phyloP scores from a whole-genome alignment of 164 flowering plant species.

The Macadamia tetraphylla region DNA sequence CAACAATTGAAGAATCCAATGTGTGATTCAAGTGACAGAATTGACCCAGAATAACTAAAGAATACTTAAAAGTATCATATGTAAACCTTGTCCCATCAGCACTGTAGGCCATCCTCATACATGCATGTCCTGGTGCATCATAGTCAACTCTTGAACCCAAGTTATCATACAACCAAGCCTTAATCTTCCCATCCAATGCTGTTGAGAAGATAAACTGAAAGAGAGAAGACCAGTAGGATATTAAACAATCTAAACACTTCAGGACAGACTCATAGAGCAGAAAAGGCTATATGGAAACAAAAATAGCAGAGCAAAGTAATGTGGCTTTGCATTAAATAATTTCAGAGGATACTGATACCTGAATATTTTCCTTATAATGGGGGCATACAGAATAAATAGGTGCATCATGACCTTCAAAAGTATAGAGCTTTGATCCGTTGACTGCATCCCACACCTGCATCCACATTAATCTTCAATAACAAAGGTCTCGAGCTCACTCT shows the following conservation, averaged over 20 bases:
- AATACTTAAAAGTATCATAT: not conserved
- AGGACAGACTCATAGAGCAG: not conserved
- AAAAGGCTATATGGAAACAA: not conserved
- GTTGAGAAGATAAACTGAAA: slow-evolving; percentile 71
- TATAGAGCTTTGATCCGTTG: slow-evolving; percentile 40
- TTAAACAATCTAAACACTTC: not conserved
- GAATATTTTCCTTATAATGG: slow-evolving; percentile 53
- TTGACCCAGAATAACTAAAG: not conserved
- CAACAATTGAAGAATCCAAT: not conserved
- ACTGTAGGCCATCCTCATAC: slow-evolving; percentile 70
- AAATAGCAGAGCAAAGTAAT: too few relatives aligned
- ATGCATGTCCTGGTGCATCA: slow-evolving; percentile 79
- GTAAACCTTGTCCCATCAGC: slow-evolving; percentile 71
- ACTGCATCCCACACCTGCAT: slow-evolving; percentile 59
- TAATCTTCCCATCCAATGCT: slow-evolving; percentile 73
- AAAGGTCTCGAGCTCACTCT: not conserved
- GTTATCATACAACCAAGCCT: slow-evolving; percentile 77
- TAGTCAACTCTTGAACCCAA: slow-evolving; percentile 74
- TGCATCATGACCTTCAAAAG: slow-evolving; percentile 74
- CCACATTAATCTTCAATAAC: not conserved
- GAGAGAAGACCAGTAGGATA: not conserved
- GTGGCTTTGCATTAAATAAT: not conserved
- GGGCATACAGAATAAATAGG: slow-evolving; percentile 63
- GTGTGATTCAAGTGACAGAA: not conserved
- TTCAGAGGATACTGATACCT: slow-evolving; percentile 23